These are phyloP conservation scores for Knoxdaviesia proteae DNA, from an alignment of 2,329 filamentous ascomycete species.

Conservation along the genomic window DNA sequence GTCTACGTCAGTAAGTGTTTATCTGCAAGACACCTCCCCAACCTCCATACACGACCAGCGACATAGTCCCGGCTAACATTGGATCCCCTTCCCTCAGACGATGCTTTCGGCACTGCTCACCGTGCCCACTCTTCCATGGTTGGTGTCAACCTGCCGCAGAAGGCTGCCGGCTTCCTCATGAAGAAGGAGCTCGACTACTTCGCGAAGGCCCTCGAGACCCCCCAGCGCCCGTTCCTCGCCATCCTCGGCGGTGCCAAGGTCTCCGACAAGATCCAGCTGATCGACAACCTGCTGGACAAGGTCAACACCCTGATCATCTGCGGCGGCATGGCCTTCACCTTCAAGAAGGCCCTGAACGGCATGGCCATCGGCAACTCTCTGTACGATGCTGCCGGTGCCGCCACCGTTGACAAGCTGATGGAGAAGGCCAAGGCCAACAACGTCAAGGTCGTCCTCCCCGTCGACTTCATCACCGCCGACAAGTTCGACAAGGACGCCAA, in stretches of 20 bases:
- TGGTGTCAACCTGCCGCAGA: constrained; percentile 83
- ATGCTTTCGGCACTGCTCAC: constrained; percentile 96
- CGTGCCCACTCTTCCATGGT: constrained; percentile 99
- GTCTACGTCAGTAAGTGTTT: constrained; percentile 71
- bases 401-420: constrained; percentile 72
- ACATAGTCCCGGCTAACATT: background rate
- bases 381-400: constrained; percentile 83
- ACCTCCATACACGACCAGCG: background rate
- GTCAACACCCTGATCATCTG: constrained; percentile 93
- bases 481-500: constrained; percentile 79
- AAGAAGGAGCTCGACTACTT: constrained; percentile 99
- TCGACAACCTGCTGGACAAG: constrained; percentile 96
- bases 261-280: constrained; percentile 98
- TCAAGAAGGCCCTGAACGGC: constrained; percentile 94
- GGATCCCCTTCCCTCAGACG: constrained; percentile 13
- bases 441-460: constrained; percentile 84
- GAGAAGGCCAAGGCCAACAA: constrained; percentile 94
- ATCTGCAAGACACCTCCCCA: background rate
- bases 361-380: constrained; percentile 79
- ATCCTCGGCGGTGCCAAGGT: constrained; percentile 98
- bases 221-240: constrained; percentile 88
- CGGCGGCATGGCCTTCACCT: constrained; percentile 97
- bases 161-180: constrained; percentile 94
- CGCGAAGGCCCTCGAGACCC: constrained; percentile 82
- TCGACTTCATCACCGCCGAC: constrained; percentile 90